These are phyloP conservation scores for Odonthalia washingtoniensis DNA, from an alignment of 31 red algal genomes.

Conservation along the genomic window DNA sequence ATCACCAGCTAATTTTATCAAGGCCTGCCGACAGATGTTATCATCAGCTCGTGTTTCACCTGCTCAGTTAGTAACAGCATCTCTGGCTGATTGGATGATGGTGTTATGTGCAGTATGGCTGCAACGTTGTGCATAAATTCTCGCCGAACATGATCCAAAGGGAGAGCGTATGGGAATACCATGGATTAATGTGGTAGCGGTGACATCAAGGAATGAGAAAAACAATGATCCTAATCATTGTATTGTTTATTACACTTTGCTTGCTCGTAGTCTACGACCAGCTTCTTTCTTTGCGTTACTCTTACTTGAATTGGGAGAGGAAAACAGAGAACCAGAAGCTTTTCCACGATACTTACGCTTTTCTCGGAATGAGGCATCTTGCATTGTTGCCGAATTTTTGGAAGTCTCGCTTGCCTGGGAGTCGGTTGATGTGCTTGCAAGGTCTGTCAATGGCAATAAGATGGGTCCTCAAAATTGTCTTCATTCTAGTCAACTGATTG, in stretches of 20 bases:
- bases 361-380: slow-evolving; percentile 30
- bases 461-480: neutral
- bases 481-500: slow-evolving; percentile 16
- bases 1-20: slow-evolving; percentile 34
- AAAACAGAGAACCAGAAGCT: slow-evolving; percentile 68
- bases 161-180: slow-evolving; percentile 10
- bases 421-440: neutral
- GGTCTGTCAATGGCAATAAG: neutral
- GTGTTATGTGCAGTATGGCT: slow-evolving; percentile 76
- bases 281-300: slow-evolving; percentile 49
- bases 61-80: slow-evolving; percentile 50
- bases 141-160: slow-evolving; percentile 32
- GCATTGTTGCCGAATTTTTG: slow-evolving; percentile 74
- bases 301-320: slow-evolving; percentile 59
- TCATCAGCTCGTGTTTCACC: slow-evolving; percentile 2
- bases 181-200: slow-evolving; percentile 12
- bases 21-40: slow-evolving; percentile 32
- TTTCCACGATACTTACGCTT: slow-evolving; percentile 72
- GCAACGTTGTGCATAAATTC: slow-evolving; percentile 43
- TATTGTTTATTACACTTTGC: slow-evolving; percentile 43
- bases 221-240: slow-evolving; percentile 2
- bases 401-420: slow-evolving; percentile 73
- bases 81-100: slow-evolving; percentile 82
- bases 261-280: slow-evolving; percentile 50
- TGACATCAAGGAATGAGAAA: neutral